phyloP scores from a whole-genome alignment of 164 flowering plant species.

The Vitis rupestris region DNA sequence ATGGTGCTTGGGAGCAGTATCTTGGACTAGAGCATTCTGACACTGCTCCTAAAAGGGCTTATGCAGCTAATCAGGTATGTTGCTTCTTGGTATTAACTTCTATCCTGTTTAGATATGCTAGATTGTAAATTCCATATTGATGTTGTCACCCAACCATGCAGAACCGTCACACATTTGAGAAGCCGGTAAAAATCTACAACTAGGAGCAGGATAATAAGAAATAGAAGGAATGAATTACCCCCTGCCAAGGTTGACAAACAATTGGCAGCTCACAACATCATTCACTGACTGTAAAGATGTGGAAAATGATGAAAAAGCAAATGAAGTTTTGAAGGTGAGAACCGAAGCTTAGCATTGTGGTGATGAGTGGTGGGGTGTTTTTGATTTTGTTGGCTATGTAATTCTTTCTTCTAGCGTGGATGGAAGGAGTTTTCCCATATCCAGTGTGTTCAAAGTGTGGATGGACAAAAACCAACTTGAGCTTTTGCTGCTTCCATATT shows the following conservation, averaged over 20 bases:
- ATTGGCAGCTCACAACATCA: slow-evolving; percentile 8
- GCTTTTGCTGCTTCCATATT: slow-evolving; percentile 5
- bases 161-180: slow-evolving; percentile 79
- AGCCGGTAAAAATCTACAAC: slow-evolving; percentile 77
- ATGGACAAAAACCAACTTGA: not conserved
- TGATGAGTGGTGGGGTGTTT: slow-evolving; percentile 10
- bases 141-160: slow-evolving; percentile 26
- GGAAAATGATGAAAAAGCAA: slow-evolving; percentile 1
- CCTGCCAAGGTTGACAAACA: not conserved
- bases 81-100: no score
- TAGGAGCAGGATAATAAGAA: slow-evolving; percentile 16
- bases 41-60: slow-evolving; percentile 83
- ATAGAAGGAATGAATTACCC: no score
- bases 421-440: slow-evolving; percentile 10
- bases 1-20: slow-evolving; percentile 99
- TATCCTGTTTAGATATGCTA: no score
- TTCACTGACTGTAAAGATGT: slow-evolving; percentile 2
- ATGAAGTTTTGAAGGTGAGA: not conserved
- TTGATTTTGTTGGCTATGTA: slow-evolving; percentile 27
- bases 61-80: slow-evolving; percentile 79
- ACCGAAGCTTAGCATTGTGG: slow-evolving; percentile 2
- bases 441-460: not conserved
- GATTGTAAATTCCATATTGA: no score
- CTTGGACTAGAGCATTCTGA: slow-evolving; percentile 96
- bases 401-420: slow-evolving; percentile 27